A percentile compares a stretch with the other conserved stretches of the same genome.
These are phyloP conservation scores for Cladophialophora psammophila DNA, from an alignment of 2,329 filamentous ascomycete genomes.

Conservation along the genomic window DNA sequence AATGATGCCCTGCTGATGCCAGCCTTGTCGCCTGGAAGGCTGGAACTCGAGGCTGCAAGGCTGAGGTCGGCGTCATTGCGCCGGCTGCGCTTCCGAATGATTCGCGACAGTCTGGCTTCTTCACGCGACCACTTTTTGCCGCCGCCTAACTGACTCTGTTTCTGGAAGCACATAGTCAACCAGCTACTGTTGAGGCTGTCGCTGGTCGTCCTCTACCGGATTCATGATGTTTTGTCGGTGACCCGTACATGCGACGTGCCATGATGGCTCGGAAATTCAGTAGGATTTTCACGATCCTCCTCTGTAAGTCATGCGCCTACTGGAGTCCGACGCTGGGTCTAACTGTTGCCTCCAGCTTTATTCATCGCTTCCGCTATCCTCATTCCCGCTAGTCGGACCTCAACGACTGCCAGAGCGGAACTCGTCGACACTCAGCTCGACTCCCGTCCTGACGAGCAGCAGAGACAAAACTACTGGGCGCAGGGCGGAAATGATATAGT, in stretches of 20 bases:
- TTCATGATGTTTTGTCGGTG: conserved; percentile 25
- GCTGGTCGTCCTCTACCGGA: neutral
- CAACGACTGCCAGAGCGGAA: conserved; percentile 15
- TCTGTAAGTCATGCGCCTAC: conserved; percentile 20
- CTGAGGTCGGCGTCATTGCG: conserved; percentile 31
- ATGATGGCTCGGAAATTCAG: conserved; percentile 22
- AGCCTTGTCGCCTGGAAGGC: conserved; percentile 4
- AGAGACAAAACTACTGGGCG: conserved; percentile 32
- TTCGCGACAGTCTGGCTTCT: conserved; percentile 34
- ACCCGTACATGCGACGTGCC: conserved; percentile 13
- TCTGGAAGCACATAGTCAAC: neutral
- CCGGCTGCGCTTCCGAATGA: conserved; percentile 14
- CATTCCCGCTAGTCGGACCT: conserved; percentile 2
- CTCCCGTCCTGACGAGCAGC: conserved; percentile 27
- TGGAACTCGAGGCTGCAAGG: conserved; percentile 19
- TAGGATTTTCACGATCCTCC: conserved; percentile 15
- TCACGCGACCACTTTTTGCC: conserved; percentile 4
- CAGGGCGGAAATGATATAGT: conserved; percentile 38
- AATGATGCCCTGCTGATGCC: neutral
- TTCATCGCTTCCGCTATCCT: conserved; percentile 12
- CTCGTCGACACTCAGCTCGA: conserved; percentile 14
- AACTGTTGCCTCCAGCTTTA: conserved; percentile 11
- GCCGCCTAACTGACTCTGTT: neutral
- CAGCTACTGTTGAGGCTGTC: conserved; percentile 1
- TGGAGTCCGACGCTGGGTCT: neutral